phyloP scores from a whole-genome alignment of 257 asterid species.

The Rubia yunnanensis region DNA sequence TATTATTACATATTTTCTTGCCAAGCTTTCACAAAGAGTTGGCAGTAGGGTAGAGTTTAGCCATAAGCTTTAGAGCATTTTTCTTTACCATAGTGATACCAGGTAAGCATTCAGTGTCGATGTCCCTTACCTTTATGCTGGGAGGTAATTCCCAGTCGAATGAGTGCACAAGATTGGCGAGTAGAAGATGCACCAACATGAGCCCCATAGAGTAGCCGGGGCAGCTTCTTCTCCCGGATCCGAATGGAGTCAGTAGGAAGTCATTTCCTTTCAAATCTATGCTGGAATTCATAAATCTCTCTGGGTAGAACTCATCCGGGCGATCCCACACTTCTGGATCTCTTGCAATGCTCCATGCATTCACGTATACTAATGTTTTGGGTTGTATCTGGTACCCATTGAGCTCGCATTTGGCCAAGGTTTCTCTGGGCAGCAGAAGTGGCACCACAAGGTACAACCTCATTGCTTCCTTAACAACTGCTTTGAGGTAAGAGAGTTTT shows the following conservation, averaged over 20 bases:
- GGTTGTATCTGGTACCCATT: background rate
- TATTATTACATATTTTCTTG: background rate
- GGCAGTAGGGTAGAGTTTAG: background rate
- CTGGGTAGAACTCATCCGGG: background rate
- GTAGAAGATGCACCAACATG: background rate
- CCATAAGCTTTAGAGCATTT: background rate
- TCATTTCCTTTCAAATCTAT: background rate
- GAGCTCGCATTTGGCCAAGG: background rate
- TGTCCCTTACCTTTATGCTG: background rate
- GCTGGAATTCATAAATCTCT: background rate
- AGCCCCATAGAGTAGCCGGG: background rate
- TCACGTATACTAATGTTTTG: background rate
- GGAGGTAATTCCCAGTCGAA: conserved; percentile 1
- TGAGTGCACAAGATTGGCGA: background rate
- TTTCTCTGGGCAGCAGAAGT: background rate
- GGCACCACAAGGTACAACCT: background rate
- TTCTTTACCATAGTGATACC: background rate
- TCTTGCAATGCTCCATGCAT: background rate
- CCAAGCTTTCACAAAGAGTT: background rate
- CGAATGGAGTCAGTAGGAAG: background rate
- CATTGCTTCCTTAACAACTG: background rate
- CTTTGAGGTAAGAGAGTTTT: background rate
- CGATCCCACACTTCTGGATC: background rate
- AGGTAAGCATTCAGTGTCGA: background rate
- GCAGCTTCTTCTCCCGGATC: conserved; percentile 5